Conservation (phyloP, 1,284 basidiomycete species). For the Rhizoctonia solani region DNA sequence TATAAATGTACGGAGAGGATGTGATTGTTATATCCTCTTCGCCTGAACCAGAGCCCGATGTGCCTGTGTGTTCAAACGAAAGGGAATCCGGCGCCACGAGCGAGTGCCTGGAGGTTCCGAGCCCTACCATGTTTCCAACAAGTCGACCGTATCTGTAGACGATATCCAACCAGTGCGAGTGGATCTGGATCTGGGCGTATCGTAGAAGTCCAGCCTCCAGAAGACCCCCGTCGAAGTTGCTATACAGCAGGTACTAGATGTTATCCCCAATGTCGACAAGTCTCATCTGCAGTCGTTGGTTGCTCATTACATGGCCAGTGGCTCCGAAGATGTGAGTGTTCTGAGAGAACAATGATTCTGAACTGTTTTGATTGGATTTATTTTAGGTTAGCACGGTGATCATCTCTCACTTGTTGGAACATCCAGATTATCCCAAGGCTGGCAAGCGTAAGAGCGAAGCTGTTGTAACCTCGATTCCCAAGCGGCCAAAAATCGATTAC, state of each 20-base stretch:
- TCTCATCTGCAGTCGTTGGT: constrained; percentile 24
- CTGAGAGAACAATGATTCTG: constrained; percentile 13
- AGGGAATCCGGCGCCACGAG: constrained; percentile 15
- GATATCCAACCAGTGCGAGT: neutral
- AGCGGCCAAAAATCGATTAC: constrained; percentile 60
- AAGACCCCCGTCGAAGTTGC: constrained; percentile 2
- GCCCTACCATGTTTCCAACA: no score
- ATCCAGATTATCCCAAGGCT: constrained; percentile 60
- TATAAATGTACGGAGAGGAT: neutral
- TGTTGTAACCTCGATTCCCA: constrained; percentile 47
- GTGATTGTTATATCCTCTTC: constrained; percentile 12
- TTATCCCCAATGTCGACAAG: constrained; percentile 37
- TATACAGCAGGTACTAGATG: constrained; percentile 26
- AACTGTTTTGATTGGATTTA: constrained; percentile 34
- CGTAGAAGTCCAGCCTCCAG: neutral
- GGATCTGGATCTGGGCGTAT: constrained; percentile 11
- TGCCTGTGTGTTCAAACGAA: neutral
- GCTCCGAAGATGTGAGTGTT: constrained; percentile 12
- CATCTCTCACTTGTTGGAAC: constrained; percentile 63
- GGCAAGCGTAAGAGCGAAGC: constrained; percentile 3
- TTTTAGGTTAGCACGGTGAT: constrained; percentile 56
- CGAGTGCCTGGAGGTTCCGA: neutral
- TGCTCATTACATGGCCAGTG: neutral
- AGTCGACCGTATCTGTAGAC: no score
- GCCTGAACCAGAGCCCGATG: constrained; percentile 4